Evolutionary conservation across 176 grass and related monocot species (phyloP).

Genomic region (Ensete glaucum): DNA sequence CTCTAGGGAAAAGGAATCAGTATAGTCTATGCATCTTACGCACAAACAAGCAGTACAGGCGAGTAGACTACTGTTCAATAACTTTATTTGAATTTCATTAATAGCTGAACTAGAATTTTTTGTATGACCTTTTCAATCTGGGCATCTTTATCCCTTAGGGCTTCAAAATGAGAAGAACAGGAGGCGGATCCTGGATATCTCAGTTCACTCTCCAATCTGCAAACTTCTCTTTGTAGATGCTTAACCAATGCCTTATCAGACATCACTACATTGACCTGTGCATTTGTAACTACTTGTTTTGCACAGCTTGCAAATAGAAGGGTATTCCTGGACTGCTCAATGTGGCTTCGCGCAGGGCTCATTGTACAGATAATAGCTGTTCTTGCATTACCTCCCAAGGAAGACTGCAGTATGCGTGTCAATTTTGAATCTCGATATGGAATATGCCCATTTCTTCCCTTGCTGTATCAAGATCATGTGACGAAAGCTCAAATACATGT

Average conservation of each 20-base stretch:
- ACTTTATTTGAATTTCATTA: too few species aligned
- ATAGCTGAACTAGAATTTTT: background rate
- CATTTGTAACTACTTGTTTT: conserved; percentile 70
- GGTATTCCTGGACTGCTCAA: conserved; percentile 84
- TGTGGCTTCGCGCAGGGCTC: conserved; percentile 69
- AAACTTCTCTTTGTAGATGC: conserved; percentile 76
- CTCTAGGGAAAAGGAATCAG: background rate
- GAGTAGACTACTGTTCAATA: too few species aligned
- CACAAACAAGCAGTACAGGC: background rate
- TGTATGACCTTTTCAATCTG: conserved; percentile 60
- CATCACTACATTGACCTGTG: conserved; percentile 80
- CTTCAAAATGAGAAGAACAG: conserved; percentile 44
- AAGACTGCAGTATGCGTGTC: conserved; percentile 84
- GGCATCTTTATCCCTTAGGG: conserved; percentile 64
- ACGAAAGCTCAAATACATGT: background rate
- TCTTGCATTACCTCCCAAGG: conserved; percentile 90
- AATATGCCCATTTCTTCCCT: conserved; percentile 76
- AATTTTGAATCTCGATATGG: conserved; percentile 96
- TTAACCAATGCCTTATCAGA: conserved; percentile 85
- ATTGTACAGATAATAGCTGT: conserved; percentile 97
- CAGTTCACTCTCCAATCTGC: conserved; percentile 59
- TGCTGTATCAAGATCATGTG: conserved; percentile 28
- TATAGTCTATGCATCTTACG: background rate
- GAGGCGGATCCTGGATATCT: conserved; percentile 47
- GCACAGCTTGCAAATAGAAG: conserved; percentile 84